Evolutionary conservation across 2,329 filamentous ascomycete species (phyloP).

Genomic region (Elsinoe arachidis): DNA sequence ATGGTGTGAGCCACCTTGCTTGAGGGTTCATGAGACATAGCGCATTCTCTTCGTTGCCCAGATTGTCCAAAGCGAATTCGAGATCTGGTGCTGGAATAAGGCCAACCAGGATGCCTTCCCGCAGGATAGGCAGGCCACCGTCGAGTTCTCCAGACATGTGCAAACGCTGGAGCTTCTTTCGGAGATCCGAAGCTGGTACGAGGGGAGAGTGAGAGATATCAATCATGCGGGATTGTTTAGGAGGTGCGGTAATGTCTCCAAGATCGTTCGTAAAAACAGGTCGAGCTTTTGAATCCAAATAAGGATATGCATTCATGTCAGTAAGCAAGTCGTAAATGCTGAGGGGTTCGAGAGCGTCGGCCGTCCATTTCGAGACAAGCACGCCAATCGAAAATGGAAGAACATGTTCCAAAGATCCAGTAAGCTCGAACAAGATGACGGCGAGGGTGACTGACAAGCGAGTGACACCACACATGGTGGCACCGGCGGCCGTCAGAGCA

Average conservation of each 20-base stretch:
- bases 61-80: constrained; percentile 80
- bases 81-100: constrained; percentile 90
- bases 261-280: constrained; percentile 84
- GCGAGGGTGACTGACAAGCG: constrained; percentile 85
- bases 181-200: constrained; percentile 66
- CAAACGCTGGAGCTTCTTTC: constrained; percentile 70
- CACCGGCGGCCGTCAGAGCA: constrained; percentile 84
- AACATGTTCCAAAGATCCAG: constrained; percentile 89
- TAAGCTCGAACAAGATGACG: constrained; percentile 92
- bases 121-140: constrained; percentile 78
- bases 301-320: constrained; percentile 95
- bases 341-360: constrained; percentile 84
- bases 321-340: constrained; percentile 95
- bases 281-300: constrained; percentile 92
- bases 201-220: constrained; percentile 79
- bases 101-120: constrained; percentile 71
- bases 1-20: constrained; percentile 35
- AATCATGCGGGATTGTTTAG: constrained; percentile 69
- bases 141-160: constrained; percentile 85
- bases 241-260: constrained; percentile 71
- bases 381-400: constrained; percentile 89
- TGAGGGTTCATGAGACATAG: constrained; percentile 74
- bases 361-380: constrained; percentile 95
- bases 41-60: constrained; percentile 60
- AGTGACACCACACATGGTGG: constrained; percentile 97